Evolutionary conservation across 441 rosid species (phyloP), one percentile per base, ranked within the genome.

Genomic region (Gossypium schwendimanii): DNA sequence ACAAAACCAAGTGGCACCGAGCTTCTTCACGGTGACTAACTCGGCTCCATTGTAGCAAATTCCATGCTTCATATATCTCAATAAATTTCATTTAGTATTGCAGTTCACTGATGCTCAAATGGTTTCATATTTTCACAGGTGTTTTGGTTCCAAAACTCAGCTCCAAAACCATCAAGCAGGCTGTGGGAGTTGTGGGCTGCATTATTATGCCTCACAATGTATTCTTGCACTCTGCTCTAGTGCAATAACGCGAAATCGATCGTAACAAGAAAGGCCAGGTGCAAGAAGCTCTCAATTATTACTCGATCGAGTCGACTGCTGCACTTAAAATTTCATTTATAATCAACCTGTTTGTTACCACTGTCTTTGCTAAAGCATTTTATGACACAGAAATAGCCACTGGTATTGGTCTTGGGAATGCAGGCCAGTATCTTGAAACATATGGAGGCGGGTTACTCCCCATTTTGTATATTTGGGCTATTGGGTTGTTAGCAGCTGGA

Each of bases 121-220:
- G 65, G 55, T 8, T 71, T 77, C 33, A 31, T 47, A 23, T 8
- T 53, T 74, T 73, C 79, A 74, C 78, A 91, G 94, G 97, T 6
- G 57, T 94, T 18, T 71, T 91, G 84, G 72, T 94, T 63, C 97
- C 97, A 1, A 89, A 81, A 59, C 97, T 92, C 33, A 89, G 93
- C 79, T 89, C 97, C 3, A 87, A 71, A 84, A 92, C 98, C 3
- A 91, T 92, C 73, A 80, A 82, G 62, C 96, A 92, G 75, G 97
- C 94, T 52, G 98, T 91, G 10, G 98, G 96, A 65, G 92, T 92
- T 70, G 93, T 91, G 76, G 97, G 98, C 74, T 87, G 98, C 76
- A 86, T 93, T 64, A 93, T 93, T 72, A 90, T 92, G 97, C 97
- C 98, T 21, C 98, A 94, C 79, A 92, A 92, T 63, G 89, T 94